Conservation (phyloP, 1,284 basidiomycete species). For the Rhodotorula sp. region DNA sequence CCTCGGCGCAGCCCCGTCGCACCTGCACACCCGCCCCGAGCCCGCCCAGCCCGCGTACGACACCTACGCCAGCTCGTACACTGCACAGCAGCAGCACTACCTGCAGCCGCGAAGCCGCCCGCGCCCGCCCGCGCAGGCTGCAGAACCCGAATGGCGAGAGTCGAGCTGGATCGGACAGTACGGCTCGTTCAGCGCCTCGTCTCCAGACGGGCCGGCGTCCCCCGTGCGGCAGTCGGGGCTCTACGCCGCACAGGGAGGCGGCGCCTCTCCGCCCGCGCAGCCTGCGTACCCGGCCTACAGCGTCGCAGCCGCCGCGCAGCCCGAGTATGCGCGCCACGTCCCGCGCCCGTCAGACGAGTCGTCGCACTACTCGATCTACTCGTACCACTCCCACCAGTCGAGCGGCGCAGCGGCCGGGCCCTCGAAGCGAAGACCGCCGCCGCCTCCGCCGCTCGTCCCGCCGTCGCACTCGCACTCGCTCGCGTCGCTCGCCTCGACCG, state of each 20-base stretch:
- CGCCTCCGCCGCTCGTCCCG: background rate
- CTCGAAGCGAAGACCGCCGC: background rate
- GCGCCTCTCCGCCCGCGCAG: too few relatives aligned
- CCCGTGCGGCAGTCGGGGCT: too few relatives aligned
- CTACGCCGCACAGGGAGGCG: too few relatives aligned
- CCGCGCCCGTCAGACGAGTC: background rate
- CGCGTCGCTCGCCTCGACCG: too few relatives aligned
- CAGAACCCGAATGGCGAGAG: background rate
- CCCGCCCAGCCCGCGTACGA: background rate
- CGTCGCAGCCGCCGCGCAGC: background rate
- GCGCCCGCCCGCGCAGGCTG: background rate
- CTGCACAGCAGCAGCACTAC: background rate
- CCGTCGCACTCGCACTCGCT: too few relatives aligned
- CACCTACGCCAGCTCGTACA: too few relatives aligned
- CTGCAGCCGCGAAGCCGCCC: background rate
- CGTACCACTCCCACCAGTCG: slow-evolving; percentile 7
- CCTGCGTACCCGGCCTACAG: background rate
- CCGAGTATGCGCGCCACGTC: background rate
- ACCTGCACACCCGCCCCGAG: background rate
- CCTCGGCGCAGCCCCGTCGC: background rate
- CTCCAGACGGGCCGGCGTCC: too few relatives aligned
- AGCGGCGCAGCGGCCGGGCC: background rate
- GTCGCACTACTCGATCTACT: slow-evolving; percentile 14
- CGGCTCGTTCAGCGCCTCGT: background rate
- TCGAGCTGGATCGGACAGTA: background rate